A percentile compares a stretch with the other conserved stretches of the same genome.
Conservation (phyloP, 2,329 filamentous ascomycete genomes). For the Cladosporium colombiae region DNA sequence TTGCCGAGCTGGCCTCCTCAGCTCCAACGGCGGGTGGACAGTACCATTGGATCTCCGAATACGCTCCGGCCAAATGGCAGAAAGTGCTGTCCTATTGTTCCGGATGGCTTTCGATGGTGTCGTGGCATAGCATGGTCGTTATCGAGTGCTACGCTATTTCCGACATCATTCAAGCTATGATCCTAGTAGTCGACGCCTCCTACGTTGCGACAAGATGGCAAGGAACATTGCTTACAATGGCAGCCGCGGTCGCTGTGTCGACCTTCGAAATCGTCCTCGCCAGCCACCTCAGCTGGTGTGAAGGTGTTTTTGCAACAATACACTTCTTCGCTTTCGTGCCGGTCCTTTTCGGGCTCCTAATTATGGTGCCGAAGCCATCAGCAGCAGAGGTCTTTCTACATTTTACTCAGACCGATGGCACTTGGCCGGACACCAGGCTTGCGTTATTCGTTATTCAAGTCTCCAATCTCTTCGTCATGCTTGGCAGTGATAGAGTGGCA, state of each 20-base stretch:
- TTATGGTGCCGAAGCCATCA: conserved; percentile 23
- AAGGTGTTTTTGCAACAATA: conserved; percentile 35
- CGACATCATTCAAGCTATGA: conserved; percentile 17
- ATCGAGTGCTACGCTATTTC: conserved; percentile 14
- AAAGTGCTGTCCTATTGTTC: conserved; percentile 20
- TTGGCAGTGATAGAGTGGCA: conserved; percentile 33
- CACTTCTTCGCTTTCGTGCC: conserved; percentile 38
- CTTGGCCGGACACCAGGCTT: conserved; percentile 38
- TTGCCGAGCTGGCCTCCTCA: conserved; percentile 40
- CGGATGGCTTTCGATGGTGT: conserved; percentile 16
- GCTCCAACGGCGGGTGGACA: conserved; percentile 33
- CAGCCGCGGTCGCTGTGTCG: conserved; percentile 25
- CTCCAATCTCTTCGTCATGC: conserved; percentile 26
- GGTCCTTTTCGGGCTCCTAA: conserved; percentile 34
- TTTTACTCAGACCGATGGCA: conserved; percentile 28
- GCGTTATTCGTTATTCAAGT: conserved; percentile 37
- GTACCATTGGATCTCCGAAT: conserved; percentile 37
- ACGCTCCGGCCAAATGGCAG: conserved; percentile 35
- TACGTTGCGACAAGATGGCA: conserved; percentile 30
- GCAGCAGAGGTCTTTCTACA: conserved; percentile 15
- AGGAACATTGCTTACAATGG: conserved; percentile 30
- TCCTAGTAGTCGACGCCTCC: background rate
- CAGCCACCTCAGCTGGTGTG: conserved; percentile 32
- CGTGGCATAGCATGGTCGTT: conserved; percentile 21
- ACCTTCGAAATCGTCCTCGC: conserved; percentile 36